Base-by-base conservation (phyloP, 371 early-diverging fungal species). In the Blastocladiella emersonii region DNA sequence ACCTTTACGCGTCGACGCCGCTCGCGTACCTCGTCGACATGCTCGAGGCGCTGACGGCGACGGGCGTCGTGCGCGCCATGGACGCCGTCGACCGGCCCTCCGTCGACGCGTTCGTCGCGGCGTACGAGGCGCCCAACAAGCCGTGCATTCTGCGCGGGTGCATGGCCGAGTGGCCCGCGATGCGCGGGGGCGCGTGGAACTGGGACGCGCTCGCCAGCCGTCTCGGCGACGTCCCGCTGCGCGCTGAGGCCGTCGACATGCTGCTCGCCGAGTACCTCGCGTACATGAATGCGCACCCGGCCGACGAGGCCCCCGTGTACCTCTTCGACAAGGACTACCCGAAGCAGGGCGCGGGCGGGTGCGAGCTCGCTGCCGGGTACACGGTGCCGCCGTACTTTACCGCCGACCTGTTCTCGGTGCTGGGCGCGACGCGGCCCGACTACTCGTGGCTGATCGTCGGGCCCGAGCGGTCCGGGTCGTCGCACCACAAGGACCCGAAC, bases 381-480 rank as follows among this genome's bases (percentile, higher is more conserved):
- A 62, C 68, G n/a, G 80, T 83, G 17, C 85, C 85, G 0, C 57
- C 64, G 27, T 82, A 80, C 67, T 87, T 85, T 75, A 49, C 63
- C 23, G 78, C 79, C 49, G 87, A 86, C 67, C 68, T 83, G 45
- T 84, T 86, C 63, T 59, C 64, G 19, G 68, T 79, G 56, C 68
- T 86, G 57, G 72, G 69, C 0, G 70, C n/a, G 13, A 27, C 25
- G 1, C 64, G 86, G 15, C 87, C 87, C 2, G 86, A 85, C 69
- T 82, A 78, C 64, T 68, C 81, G n/a, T 87, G 87, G 87, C 51
- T 87, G 21, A 85, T 87, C 61, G 70, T 85, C 8, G 86, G 87
- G 3, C 87, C 87, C 44, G 70, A 73, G 19, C 66, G 84, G 49
- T 75, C 77, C 30, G 87, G 85, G 23, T 75, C 76, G 45, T 80